Percentiles rank a stretch among this genome's conserved stretches.
These are phyloP conservation scores for Sugiyamaella americana DNA, from an alignment of 805 yeast species.

Conservation along the genomic window DNA sequence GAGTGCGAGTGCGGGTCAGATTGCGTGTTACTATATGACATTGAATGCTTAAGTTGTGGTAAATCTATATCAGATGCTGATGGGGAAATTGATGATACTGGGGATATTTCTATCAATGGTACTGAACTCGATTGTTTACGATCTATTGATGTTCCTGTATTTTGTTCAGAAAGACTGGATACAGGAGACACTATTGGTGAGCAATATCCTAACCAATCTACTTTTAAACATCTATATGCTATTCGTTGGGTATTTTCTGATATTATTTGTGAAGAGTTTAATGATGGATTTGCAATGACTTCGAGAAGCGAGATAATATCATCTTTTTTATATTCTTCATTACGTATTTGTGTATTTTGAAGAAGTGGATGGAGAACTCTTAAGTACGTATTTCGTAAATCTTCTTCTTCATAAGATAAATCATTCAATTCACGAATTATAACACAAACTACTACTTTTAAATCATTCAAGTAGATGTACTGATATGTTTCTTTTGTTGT, in stretches of 20 bases:
- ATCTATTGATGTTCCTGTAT: neutral
- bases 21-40: too few species aligned
- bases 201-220: conserved; percentile 22
- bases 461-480: conserved; percentile 73
- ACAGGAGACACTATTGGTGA: conserved; percentile 9
- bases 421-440: conserved; percentile 73
- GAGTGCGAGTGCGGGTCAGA: too few species aligned
- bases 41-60: neutral
- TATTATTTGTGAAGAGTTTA: conserved; percentile 7
- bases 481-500: conserved; percentile 59
- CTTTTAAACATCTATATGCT: conserved; percentile 25
- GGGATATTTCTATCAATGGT: neutral
- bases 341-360: conserved; percentile 53
- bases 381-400: conserved; percentile 61
- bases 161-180: conserved; percentile 2
- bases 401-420: conserved; percentile 52
- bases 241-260: conserved; percentile 25
- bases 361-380: conserved; percentile 70
- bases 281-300: conserved; percentile 33
- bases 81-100: neutral
- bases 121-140: neutral
- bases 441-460: conserved; percentile 78
- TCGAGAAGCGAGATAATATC: conserved; percentile 48
- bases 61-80: neutral
- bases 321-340: conserved; percentile 50